A percentile compares a stretch with the other conserved stretches of the same genome.
phyloP scores from a whole-genome alignment of 768 basidiomycete genomes.

The Amanita polypyramis region DNA sequence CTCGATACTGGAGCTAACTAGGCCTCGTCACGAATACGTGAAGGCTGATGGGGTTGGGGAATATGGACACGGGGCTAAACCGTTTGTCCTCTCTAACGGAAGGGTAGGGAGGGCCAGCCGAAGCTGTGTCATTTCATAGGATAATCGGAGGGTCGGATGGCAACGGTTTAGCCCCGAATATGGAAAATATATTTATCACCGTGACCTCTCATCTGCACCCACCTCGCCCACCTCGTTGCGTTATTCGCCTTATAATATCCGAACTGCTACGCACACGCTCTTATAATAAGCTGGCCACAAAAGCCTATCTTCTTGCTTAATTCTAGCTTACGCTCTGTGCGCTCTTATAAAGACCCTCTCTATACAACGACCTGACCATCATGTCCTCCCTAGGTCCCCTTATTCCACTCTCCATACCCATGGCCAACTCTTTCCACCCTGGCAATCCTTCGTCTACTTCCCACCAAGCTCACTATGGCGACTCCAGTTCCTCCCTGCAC shows the following conservation, averaged over 20 bases:
- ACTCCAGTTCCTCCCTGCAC: slow-evolving; percentile 25
- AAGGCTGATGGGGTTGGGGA: neutral
- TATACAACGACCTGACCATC: neutral
- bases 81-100: neutral
- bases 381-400: slow-evolving; percentile 3
- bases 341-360: neutral
- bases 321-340: slow-evolving; percentile 2
- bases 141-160: slow-evolving; percentile 8
- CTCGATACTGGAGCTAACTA: neutral
- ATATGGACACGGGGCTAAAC: neutral
- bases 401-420: neutral
- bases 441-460: neutral
- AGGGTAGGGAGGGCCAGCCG: neutral
- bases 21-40: neutral
- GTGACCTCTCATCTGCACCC: neutral
- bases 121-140: neutral
- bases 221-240: slow-evolving; percentile 1
- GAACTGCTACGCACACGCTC: slow-evolving; percentile 1
- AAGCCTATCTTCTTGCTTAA: slow-evolving; percentile 6
- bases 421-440: slow-evolving; percentile 1
- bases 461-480: slow-evolving; percentile 13
- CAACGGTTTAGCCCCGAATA: slow-evolving; percentile 5
- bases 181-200: slow-evolving; percentile 2
- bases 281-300: slow-evolving; percentile 4
- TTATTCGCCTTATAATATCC: slow-evolving; percentile 7